Evolutionary conservation across 73 alveolate species (phyloP), one percentile per base, ranked within the genome.

Genomic region (Uronychia setigera): DNA sequence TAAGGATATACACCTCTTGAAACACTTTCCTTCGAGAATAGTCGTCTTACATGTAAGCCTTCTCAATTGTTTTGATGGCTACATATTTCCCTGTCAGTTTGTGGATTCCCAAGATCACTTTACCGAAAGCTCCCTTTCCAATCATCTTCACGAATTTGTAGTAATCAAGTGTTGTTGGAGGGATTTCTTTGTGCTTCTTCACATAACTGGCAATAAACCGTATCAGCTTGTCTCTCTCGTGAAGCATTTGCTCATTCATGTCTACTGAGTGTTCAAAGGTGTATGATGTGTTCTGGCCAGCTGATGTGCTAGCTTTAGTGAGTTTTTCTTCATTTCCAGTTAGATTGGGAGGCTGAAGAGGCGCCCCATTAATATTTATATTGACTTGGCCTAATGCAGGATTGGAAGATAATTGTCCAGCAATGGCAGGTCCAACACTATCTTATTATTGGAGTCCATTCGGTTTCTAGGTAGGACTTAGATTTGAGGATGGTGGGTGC

Each of bases 1-100:
- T 76, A 28, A 27, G 87, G 87, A 25, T 76, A 77, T 59, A 80
- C 29, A 94, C 94, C 91, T 96, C 99, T 80, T 94, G 88, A 79
- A 97, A 91, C n/a, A 97, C 96, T 83, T 97, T 93, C 81, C 92
- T 96, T 84, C 94, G 92, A 1, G 99, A 96, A 79, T 94, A 92
- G 58, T 97, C 99, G 81, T 95, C 97, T 74, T 93, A 81, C 87
- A 95, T 86, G 79, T 86, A 81, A 59, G 91, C 76, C 81, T 95
- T 95, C 76, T 95, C 93, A 67, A 95, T 93, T 14, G 97, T 87
- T 90, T 95, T 95, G 19, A 95, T 93, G 0, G 98, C 98, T 0
- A 93, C 97, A 0, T 91, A 78, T 85, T 93, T 84, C 27, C 98
- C 98, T 60, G 98, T 92, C 33, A 95, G 91, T 76, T 81, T 90